Percentiles rank a stretch among this genome's conserved stretches.
Conservation (phyloP, 148 eudicot species). For the Vaccinium corymbosum region DNA sequence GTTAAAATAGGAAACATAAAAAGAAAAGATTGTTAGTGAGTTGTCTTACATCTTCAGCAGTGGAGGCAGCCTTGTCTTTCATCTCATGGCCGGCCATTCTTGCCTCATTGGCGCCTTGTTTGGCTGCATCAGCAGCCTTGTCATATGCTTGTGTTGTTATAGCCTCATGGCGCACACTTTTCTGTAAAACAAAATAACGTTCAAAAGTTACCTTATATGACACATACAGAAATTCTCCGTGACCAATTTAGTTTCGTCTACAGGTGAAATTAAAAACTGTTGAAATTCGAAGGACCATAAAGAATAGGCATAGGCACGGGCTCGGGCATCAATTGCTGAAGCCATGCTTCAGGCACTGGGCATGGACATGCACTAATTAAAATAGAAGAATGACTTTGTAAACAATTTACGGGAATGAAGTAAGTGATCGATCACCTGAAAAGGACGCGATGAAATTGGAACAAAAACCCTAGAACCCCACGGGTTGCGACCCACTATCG, state of each 20-base stretch:
- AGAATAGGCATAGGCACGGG: too few relatives aligned
- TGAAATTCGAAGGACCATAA: too few relatives aligned
- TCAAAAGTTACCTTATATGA: not conserved
- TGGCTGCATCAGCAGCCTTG: slow-evolving; percentile 34
- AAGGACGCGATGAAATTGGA: not conserved
- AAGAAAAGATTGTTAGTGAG: not conserved
- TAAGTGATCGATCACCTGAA: not conserved
- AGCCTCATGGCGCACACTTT: slow-evolving; percentile 12
- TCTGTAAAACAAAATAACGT: not conserved
- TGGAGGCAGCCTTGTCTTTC: slow-evolving; percentile 42
- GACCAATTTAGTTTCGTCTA: not conserved
- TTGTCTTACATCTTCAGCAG: slow-evolving; percentile 43
- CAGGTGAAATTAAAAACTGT: too few relatives aligned
- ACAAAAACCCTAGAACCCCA: slow-evolving; percentile 10
- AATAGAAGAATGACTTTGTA: not conserved
- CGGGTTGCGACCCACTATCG: not conserved
- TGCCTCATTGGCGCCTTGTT: slow-evolving; percentile 46
- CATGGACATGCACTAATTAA: too few relatives aligned
- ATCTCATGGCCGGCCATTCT: slow-evolving; percentile 39
- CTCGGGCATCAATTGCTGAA: too few relatives aligned
- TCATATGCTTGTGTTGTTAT: slow-evolving; percentile 19
- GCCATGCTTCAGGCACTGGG: too few relatives aligned
- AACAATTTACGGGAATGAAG: not conserved
- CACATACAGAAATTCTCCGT: too few relatives aligned
- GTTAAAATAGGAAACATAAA: too few relatives aligned